Evolutionary conservation across 2,329 filamentous ascomycete genomes (phyloP).

Genomic region (Thyridium curvatum): DNA sequence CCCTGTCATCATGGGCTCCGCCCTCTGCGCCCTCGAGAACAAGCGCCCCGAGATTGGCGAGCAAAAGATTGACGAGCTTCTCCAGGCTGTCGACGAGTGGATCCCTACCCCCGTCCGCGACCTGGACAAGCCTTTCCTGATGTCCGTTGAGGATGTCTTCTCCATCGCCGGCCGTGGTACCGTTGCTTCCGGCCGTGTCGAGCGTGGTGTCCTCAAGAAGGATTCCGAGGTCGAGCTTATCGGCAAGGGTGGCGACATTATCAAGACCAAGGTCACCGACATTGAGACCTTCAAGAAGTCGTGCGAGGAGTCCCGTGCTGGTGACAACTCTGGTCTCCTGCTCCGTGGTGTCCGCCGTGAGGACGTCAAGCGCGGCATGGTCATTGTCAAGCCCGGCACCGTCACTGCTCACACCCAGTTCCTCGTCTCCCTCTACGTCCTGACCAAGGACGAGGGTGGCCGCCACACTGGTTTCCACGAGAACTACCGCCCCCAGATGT

Average conservation of each 20-base stretch:
- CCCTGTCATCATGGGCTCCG: constrained; percentile 94
- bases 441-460: constrained; percentile 96
- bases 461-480: constrained; percentile 91
- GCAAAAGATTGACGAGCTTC: constrained; percentile 84
- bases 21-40: constrained; percentile 86
- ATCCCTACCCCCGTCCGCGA: constrained; percentile 94
- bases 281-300: constrained; percentile 99
- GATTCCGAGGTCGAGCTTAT: constrained; percentile 93
- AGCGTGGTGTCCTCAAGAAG: constrained; percentile 90
- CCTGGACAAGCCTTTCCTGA: constrained; percentile 97
- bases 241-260: constrained; percentile 71
- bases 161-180: constrained; percentile 91
- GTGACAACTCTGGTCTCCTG: constrained; percentile 96
- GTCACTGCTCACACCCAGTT: constrained; percentile 88
- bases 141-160: constrained; percentile 94
- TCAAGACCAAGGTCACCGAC: constrained; percentile 99
- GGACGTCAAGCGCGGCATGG: constrained; percentile 92
- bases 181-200: constrained; percentile 92
- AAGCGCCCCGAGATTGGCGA: constrained; percentile 82
- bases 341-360: constrained; percentile 95
- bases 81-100: constrained; percentile 87
- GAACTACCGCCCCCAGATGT: constrained; percentile 97
- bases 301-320: constrained; percentile 90
- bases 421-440: constrained; percentile 91
- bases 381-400: constrained; percentile 75